phyloP scores from a whole-genome alignment of 2,329 filamentous ascomycete genomes.

The Verruconis gallopava region DNA sequence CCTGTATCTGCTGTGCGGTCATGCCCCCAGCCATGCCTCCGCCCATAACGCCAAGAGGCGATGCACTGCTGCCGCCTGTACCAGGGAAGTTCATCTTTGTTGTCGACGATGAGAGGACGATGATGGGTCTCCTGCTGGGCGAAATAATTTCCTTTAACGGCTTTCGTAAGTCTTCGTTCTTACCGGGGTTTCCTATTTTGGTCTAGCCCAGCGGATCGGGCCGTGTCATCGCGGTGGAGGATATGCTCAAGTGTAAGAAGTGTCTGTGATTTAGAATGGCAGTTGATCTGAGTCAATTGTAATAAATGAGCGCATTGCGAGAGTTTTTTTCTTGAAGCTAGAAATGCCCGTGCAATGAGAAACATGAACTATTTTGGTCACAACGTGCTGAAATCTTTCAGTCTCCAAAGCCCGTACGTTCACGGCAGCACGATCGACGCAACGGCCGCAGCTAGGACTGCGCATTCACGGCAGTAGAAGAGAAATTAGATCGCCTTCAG shows the following conservation, averaged over 20 bases:
- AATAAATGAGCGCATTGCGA: background rate
- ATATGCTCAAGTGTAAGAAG: background rate
- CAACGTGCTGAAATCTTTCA: too few relatives aligned
- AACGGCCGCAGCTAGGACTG: too few relatives aligned
- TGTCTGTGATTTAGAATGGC: background rate
- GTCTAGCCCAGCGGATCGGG: background rate
- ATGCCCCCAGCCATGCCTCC: conserved; percentile 16
- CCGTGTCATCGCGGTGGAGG: background rate
- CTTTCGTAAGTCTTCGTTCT: too few relatives aligned
- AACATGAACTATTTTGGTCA: too few relatives aligned
- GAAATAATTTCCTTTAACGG: background rate
- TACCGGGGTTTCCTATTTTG: too few relatives aligned
- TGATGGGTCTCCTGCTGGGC: background rate
- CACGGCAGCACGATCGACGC: too few relatives aligned
- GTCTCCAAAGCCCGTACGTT: too few relatives aligned
- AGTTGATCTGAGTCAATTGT: background rate
- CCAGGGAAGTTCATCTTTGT: conserved; percentile 6
- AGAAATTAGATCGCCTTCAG: too few relatives aligned
- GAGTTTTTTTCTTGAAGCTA: too few relatives aligned
- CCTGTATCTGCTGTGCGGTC: conserved; percentile 24
- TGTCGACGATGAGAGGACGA: background rate
- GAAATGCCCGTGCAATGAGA: too few relatives aligned
- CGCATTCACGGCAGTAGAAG: too few relatives aligned
- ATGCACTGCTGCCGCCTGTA: background rate
- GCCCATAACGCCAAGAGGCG: conserved; percentile 4